These are phyloP conservation scores for Calamus simplicifolius DNA, from an alignment of 176 grass and related monocot genomes.

Conservation along the genomic window DNA sequence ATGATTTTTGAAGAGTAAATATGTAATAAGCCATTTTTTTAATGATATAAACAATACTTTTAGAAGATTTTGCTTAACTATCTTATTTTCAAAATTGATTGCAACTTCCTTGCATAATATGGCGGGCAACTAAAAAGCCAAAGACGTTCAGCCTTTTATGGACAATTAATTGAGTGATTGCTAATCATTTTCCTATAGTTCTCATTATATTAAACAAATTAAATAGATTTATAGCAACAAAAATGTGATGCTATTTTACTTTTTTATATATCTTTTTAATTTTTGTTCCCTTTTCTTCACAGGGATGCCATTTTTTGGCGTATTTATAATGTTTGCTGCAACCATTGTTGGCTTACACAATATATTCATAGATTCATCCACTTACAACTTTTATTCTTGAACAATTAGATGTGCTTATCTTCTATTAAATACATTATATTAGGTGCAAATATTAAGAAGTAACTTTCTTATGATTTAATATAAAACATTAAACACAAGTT, in stretches of 20 bases:
- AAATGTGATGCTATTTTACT: too few relatives aligned
- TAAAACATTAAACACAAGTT: too few relatives aligned
- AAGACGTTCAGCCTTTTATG: constrained; percentile 17
- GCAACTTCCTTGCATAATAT: constrained; percentile 17
- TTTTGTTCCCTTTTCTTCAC: not conserved
- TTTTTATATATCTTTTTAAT: not conserved
- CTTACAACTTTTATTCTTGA: constrained; percentile 6
- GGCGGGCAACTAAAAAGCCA: constrained; percentile 16
- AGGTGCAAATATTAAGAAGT: too few relatives aligned
- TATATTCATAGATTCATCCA: constrained; percentile 6
- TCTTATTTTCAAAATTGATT: not conserved
- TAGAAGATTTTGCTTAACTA: too few relatives aligned
- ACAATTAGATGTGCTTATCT: too few relatives aligned
- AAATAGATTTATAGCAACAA: not conserved
- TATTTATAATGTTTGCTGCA: constrained; percentile 8
- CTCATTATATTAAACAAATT: not conserved
- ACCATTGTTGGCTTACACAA: constrained; percentile 1
- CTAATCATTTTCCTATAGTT: not conserved
- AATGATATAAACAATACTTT: too few relatives aligned
- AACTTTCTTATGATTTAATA: too few relatives aligned
- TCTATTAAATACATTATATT: too few relatives aligned
- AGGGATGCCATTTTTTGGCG: constrained; percentile 9
- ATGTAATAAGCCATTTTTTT: too few relatives aligned
- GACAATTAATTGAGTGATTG: constrained; percentile 3
- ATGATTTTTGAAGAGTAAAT: too few relatives aligned